Evolutionary conservation across 805 yeast genomes (phyloP).

Genomic region (Saturnispora ahearnii): DNA sequence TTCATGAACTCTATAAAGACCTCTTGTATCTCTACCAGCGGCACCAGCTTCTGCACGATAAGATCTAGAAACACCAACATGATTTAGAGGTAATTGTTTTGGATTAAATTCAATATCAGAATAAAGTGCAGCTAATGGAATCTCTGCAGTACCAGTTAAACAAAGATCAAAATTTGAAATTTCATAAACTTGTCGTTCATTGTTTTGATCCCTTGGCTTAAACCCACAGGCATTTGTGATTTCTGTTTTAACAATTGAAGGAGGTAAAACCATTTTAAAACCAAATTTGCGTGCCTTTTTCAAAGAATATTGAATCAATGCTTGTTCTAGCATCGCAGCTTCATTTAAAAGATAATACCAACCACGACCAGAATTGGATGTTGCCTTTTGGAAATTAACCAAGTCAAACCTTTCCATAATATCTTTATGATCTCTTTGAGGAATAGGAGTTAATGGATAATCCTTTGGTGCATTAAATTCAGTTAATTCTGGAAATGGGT

Average conservation of each 20-base stretch:
- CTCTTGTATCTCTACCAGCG: slow-evolving; percentile 85
- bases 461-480: slow-evolving; percentile 11
- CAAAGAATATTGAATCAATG: slow-evolving; percentile 73
- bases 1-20: slow-evolving; percentile 91
- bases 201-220: slow-evolving; percentile 80
- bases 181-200: slow-evolving; percentile 77
- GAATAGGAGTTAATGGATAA: slow-evolving; percentile 12
- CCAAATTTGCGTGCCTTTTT: slow-evolving; percentile 57
- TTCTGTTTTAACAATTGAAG: slow-evolving; percentile 73
- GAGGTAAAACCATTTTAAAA: slow-evolving; percentile 68
- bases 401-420: slow-evolving; percentile 64
- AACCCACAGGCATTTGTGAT: slow-evolving; percentile 87
- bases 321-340: slow-evolving; percentile 85
- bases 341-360: slow-evolving; percentile 81
- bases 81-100: slow-evolving; percentile 42
- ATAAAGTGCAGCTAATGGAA: slow-evolving; percentile 77
- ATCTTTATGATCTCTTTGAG: slow-evolving; percentile 47
- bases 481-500: slow-evolving; percentile 29
- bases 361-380: slow-evolving; percentile 72
- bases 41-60: slow-evolving; percentile 98
- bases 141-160: slow-evolving; percentile 91
- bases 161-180: slow-evolving; percentile 44
- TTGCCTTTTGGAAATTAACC: slow-evolving; percentile 62
- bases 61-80: slow-evolving; percentile 77
- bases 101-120: slow-evolving; percentile 33